phyloP scores from a whole-genome alignment of 495 filamentous ascomycete genomes.

The Cladorrhinum samala region DNA sequence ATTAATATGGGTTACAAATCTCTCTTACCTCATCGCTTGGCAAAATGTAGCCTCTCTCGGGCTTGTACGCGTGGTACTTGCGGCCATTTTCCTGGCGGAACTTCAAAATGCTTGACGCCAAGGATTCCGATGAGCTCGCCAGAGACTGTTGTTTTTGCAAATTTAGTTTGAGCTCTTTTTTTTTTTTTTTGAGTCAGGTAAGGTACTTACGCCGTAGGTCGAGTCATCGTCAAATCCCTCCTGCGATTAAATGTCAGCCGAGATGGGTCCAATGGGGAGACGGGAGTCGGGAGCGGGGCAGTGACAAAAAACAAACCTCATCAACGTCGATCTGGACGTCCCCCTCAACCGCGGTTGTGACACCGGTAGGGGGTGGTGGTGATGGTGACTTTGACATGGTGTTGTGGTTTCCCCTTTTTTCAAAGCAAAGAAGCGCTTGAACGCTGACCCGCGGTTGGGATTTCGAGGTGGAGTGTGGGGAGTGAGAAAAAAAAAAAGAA shows the following conservation, averaged over 20 bases:
- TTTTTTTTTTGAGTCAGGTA: background rate
- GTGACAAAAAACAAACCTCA: background rate
- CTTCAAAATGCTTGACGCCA: slow-evolving; percentile 31
- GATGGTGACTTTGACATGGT: background rate
- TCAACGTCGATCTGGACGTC: background rate
- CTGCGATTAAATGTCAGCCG: background rate
- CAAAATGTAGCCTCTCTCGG: slow-evolving; percentile 21
- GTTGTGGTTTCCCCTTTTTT: too few relatives aligned
- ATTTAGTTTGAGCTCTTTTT: background rate
- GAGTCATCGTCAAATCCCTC: background rate
- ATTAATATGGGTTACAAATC: too few relatives aligned
- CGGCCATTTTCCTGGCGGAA: slow-evolving; percentile 38
- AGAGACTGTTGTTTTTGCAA: background rate
- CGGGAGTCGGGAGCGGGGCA: background rate
- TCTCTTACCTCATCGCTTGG: slow-evolving; percentile 1
- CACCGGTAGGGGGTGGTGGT: background rate
- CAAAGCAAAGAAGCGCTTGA: too few relatives aligned
- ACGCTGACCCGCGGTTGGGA: too few relatives aligned
- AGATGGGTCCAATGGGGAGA: too few relatives aligned
- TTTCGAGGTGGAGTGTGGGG: too few relatives aligned
- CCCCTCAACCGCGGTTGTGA: background rate
- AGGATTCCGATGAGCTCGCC: slow-evolving; percentile 15
- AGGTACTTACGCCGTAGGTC: background rate
- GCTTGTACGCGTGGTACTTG: slow-evolving; percentile 40
- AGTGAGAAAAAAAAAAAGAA: too few relatives aligned